Evolutionary conservation across 108 stramenopile species (phyloP).

Genomic region (Stephanodiscus triporus): DNA sequence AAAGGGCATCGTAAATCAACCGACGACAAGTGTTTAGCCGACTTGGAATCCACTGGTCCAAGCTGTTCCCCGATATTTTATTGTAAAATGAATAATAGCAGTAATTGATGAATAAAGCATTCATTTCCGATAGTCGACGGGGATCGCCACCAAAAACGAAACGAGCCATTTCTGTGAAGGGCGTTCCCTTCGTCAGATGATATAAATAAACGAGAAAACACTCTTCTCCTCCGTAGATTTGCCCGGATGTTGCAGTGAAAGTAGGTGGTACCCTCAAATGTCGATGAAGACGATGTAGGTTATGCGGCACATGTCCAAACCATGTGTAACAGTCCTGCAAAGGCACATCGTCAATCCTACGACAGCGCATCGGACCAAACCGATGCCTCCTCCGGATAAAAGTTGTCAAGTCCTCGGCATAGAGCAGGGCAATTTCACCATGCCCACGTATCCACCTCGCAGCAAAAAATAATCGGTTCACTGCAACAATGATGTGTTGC

Average conservation of each 20-base stretch:
- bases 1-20: background rate
- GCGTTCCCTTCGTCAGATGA: background rate
- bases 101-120: background rate
- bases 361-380: too few relatives aligned
- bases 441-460: too few relatives aligned
- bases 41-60: background rate
- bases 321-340: too few relatives aligned
- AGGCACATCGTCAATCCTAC: too few relatives aligned
- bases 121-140: background rate
- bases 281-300: too few relatives aligned
- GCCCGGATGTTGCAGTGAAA: background rate
- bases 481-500: too few relatives aligned
- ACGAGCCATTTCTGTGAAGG: constrained; percentile 11
- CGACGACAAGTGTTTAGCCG: background rate
- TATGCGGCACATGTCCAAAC: too few relatives aligned
- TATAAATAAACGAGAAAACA: background rate
- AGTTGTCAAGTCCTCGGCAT: too few relatives aligned
- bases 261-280: background rate
- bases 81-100: background rate
- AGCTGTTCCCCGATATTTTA: background rate
- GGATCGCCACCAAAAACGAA: constrained; percentile 1
- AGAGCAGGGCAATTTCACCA: too few relatives aligned
- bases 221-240: constrained; percentile 10
- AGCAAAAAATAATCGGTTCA: too few relatives aligned
- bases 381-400: too few relatives aligned